phyloP scores from a whole-genome alignment of 176 grass and related monocot genomes.

The Oryza punctata region DNA sequence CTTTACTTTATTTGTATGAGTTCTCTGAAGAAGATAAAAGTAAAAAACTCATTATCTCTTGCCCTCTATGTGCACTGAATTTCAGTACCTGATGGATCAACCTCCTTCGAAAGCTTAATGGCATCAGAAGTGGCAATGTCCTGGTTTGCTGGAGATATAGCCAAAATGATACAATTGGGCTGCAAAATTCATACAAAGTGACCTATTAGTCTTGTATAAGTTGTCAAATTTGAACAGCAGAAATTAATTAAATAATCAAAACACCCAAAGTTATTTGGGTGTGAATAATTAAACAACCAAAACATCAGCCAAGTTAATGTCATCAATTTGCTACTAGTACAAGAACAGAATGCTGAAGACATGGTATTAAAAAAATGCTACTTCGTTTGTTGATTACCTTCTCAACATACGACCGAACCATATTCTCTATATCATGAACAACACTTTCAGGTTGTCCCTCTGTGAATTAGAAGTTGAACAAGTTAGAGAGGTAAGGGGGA shows the following conservation, averaged over 20 bases:
- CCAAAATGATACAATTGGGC: conserved; percentile 54
- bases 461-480: conserved; percentile 43
- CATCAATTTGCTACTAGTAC: background rate
- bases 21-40: background rate
- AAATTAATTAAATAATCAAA: background rate
- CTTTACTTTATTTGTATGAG: background rate
- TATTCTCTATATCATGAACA: conserved; percentile 81
- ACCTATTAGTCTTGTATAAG: background rate
- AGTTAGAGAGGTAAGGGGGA: background rate
- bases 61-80: background rate
- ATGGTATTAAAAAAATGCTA: background rate
- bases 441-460: conserved; percentile 80
- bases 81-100: conserved; percentile 53
- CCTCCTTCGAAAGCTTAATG: conserved; percentile 46
- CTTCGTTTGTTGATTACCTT: conserved; percentile 53
- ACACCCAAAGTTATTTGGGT: background rate
- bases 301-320: background rate
- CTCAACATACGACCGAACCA: conserved; percentile 70
- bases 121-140: conserved; percentile 60
- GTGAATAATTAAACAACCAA: background rate
- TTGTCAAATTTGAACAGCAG: background rate
- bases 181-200: conserved; percentile 21
- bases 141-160: conserved; percentile 64
- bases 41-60: background rate
- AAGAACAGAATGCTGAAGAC: conserved; percentile 12